These are phyloP conservation scores for Acanthamoeba royreba DNA, from an alignment of 208 protist genomes.

Conservation along the genomic window DNA sequence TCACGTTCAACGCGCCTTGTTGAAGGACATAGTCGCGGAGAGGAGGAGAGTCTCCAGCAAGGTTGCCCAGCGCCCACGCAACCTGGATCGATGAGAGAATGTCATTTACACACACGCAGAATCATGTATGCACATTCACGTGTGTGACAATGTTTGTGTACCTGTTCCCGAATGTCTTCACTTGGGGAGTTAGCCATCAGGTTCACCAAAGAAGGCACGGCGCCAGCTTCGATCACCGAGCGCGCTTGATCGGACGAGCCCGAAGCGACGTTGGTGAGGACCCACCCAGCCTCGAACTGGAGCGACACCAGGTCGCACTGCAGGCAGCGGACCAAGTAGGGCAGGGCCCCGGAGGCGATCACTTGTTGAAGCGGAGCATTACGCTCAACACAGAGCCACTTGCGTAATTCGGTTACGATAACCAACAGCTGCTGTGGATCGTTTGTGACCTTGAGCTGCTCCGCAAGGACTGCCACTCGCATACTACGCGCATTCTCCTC, in stretches of 20 bases:
- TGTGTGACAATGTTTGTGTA: too few relatives aligned
- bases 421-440: slow-evolving; percentile 64
- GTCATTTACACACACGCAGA: too few relatives aligned
- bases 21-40: slow-evolving; percentile 90
- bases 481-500: too few relatives aligned
- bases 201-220: slow-evolving; percentile 93
- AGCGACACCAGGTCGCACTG: slow-evolving; percentile 80
- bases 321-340: slow-evolving; percentile 92
- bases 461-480: too few relatives aligned
- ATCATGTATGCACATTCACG: too few relatives aligned
- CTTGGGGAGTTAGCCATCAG: slow-evolving; percentile 88
- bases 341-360: slow-evolving; percentile 90
- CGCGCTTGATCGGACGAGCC: slow-evolving; percentile 93
- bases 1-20: neutral
- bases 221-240: slow-evolving; percentile 88
- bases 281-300: slow-evolving; percentile 98
- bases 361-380: slow-evolving; percentile 95
- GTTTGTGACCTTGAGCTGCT: too few relatives aligned
- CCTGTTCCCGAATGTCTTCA: slow-evolving; percentile 94
- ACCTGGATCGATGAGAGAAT: too few relatives aligned
- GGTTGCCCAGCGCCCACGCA: slow-evolving; percentile 98
- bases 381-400: slow-evolving; percentile 87
- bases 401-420: slow-evolving; percentile 75
- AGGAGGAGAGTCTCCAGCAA: slow-evolving; percentile 93
- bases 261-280: slow-evolving; percentile 98